These are phyloP conservation scores for Neospermospora avenae DNA, from an alignment of 2,329 filamentous ascomycete species.

Conservation along the genomic window DNA sequence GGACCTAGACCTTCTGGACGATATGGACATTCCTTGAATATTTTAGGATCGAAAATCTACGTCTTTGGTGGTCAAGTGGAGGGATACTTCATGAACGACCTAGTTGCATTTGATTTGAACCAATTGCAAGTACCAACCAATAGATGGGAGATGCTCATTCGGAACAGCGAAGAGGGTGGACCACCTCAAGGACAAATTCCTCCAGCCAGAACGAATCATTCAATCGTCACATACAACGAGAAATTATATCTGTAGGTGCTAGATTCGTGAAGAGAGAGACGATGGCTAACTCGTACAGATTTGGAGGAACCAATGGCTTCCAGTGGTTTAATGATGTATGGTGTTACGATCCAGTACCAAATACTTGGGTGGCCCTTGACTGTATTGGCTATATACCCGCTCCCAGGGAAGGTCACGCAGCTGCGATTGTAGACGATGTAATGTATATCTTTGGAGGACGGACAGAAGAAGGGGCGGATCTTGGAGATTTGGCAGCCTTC, in stretches of 20 bases:
- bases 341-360: constrained; percentile 83
- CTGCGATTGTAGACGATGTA: constrained; percentile 89
- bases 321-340: constrained; percentile 99
- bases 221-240: constrained; percentile 86
- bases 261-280: neutral
- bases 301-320: constrained; percentile 92
- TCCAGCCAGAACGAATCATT: constrained; percentile 90
- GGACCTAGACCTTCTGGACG: constrained; percentile 83
- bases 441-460: constrained; percentile 99
- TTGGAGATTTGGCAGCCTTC: constrained; percentile 89
- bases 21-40: constrained; percentile 95
- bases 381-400: constrained; percentile 98
- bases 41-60: constrained; percentile 93
- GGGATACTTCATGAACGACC: constrained; percentile 96
- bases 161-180: constrained; percentile 63
- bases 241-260: constrained; percentile 81
- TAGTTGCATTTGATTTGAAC: constrained; percentile 93
- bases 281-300: constrained; percentile 50
- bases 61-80: constrained; percentile 98
- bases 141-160: constrained; percentile 89
- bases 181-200: constrained; percentile 65
- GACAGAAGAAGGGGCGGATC: constrained; percentile 86
- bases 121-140: constrained; percentile 88
- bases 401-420: constrained; percentile 89
- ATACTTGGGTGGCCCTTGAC: constrained; percentile 83